Evolutionary conservation across 78 protist genomes (phyloP), one percentile per base, ranked within the genome.

Genomic region (Acrasis kona): DNA sequence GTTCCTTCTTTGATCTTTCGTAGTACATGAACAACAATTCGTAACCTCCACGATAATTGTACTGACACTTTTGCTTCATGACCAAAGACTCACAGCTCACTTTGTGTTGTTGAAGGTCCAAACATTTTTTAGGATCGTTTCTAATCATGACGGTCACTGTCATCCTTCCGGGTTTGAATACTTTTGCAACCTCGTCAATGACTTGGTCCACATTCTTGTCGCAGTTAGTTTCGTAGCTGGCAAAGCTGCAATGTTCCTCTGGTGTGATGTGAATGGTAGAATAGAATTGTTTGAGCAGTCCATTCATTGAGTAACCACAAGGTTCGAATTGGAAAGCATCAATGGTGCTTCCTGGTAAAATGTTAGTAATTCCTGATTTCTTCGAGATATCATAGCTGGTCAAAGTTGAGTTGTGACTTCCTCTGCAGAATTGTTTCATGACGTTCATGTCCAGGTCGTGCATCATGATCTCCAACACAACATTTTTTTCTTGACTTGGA

Each of bases 251-350:
- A 31, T 67, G 35, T 10, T 37, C 41, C 77, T 89, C 91, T 7
- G 93, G 93, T 8, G 93, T 89, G 61, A 89, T 67, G 84, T 89
- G 93, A 31, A 86, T 80, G 12, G 93, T 89, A 70, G 36, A 89
- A 84, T 86, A 83, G 7, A 27, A 10, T 39, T 27, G 7, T 7
- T 8, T 82, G 3, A 9, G 0, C 10, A 94, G 69, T 1, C 92
- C 98, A 71, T 95, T 95, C 88, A 83, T 80, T 7, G 95, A 89
- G 85, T 92, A 95, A n/a, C 98, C 98, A 72, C 95, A 92, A 2
- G 98, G 98, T 10, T 86, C 89, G 61, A 95, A 95, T 41, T 82
- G 65, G 69, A 65, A 68, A 57, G 77, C 92, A 65, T 88, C 91
- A 12, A 79, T 30, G 1, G 1, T 0, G 27, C 73, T 39, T 29